Evolutionary conservation across 192 early-diverging fungal genomes (phyloP), one percentile per base, ranked within the genome.

Genomic region (Spizellomyces sp.): DNA sequence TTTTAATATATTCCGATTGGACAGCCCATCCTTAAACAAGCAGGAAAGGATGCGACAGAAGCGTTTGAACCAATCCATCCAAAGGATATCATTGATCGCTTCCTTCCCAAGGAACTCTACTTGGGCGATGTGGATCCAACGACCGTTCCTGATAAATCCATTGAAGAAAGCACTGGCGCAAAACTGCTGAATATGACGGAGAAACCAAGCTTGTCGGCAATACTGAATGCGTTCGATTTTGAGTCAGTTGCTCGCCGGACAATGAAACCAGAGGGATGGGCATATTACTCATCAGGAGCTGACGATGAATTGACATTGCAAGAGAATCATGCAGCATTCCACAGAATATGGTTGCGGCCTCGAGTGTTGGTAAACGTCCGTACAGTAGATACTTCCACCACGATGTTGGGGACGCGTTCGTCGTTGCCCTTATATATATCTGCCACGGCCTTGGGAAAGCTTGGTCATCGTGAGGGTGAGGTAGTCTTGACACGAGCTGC

Each of bases 301-400:
- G 92, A 91, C 58, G 92, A 95, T 70, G 92, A 94, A 81, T 83
- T 93, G 44, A 91, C 91, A 1, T 70, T 93, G 73, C 82, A 86
- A 41, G 93, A 95, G 70, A 95, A 95, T 74, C 90, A 88, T 48
- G 80, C 75, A n/a, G 91, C 91, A 9, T 94, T 89, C 73, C 83
- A 86, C 58, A 85, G 91, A 58, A 83, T 93, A 47, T 88, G 83
- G 78, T 67, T 94, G 27, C 80, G 83, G 36, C 86, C 86, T 4
- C 75, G 81, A 21, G 80, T 88, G 19, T 65, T 88, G 50, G 73
- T 82, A 5, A 77, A 88, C 74, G 86, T 88, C 5, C 52, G 58
- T 17, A 19, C 74, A 9, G 67, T 88, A 42, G 62, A 75, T 64
- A 75, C 74, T 36, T 62, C 70, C 19, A 83, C 81, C 14, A 75